Evolutionary conservation across 768 basidiomycete species (phyloP).

Genomic region (Mycena polygramma): DNA sequence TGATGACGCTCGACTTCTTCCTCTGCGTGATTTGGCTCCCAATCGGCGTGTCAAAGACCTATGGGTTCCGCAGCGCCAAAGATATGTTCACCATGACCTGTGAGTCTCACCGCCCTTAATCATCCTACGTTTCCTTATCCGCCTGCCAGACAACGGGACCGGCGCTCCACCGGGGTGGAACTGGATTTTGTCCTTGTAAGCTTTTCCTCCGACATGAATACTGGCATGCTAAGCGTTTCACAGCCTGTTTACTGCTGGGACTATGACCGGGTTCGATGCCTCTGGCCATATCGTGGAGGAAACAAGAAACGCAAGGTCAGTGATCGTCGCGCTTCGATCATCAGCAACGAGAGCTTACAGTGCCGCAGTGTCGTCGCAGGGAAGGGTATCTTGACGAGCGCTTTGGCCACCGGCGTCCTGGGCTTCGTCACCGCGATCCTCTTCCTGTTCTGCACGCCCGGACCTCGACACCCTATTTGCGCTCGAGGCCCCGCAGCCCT

Average conservation of each 20-base stretch:
- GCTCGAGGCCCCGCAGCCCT: constrained; percentile 89
- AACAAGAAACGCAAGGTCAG: constrained; percentile 82
- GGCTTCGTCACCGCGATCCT: constrained; percentile 85
- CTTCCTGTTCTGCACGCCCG: constrained; percentile 88
- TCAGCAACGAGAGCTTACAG: background rate
- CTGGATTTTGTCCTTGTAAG: constrained; percentile 88
- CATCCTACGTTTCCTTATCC: background rate
- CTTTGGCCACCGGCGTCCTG: constrained; percentile 82
- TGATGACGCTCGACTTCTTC: constrained; percentile 90
- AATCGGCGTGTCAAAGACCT: constrained; percentile 89
- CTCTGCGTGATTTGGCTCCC: constrained; percentile 94
- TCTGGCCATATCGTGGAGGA: constrained; percentile 91
- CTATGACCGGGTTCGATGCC: constrained; percentile 92
- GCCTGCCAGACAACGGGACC: constrained; percentile 82
- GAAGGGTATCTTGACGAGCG: constrained; percentile 85
- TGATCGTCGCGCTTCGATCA: background rate
- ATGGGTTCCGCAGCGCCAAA: constrained; percentile 86
- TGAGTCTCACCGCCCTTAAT: constrained; percentile 51
- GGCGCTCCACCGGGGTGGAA: constrained; percentile 92
- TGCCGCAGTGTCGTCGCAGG: constrained; percentile 76
- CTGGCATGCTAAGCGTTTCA: background rate
- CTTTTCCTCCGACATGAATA: background rate
- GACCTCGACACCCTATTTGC: constrained; percentile 82
- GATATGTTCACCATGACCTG: constrained; percentile 89
- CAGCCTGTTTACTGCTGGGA: constrained; percentile 89